Conservation (phyloP, 441 rosid genomes). For the Syzygium malaccense region DNA sequence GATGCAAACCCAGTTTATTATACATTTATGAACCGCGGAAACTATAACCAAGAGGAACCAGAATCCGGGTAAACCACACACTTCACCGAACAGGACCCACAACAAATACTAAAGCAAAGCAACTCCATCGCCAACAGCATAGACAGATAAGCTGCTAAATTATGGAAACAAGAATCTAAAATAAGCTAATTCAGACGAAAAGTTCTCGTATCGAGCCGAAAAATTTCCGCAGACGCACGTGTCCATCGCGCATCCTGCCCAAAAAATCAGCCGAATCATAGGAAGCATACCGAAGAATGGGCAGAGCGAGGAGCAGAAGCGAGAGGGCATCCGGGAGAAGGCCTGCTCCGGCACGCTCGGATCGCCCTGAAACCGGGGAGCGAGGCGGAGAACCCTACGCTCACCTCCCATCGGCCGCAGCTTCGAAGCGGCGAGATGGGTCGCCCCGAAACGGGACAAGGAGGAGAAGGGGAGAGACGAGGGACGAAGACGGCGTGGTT, state of each 20-base stretch:
- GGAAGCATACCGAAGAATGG: slow-evolving; percentile 30
- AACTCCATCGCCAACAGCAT: neutral
- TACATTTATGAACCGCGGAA: neutral
- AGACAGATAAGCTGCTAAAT: neutral
- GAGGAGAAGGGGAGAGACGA: slow-evolving; percentile 9
- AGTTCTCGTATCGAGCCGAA: neutral
- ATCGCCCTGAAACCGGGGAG: slow-evolving; percentile 12
- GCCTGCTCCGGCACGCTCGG: neutral
- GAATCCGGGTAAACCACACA: neutral
- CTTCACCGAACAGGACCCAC: neutral
- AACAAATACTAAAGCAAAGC: neutral
- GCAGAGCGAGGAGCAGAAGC: slow-evolving; percentile 21
- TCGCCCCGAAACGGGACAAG: neutral
- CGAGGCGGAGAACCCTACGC: neutral
- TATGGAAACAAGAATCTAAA: neutral
- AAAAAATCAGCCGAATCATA: neutral
- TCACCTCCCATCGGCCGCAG: slow-evolving; percentile 4
- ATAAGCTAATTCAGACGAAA: neutral
- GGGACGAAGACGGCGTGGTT: slow-evolving; percentile 22
- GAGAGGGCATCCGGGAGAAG: slow-evolving; percentile 16
- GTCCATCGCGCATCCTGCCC: neutral
- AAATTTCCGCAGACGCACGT: neutral
- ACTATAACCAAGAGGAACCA: neutral
- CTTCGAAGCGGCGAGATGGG: slow-evolving; percentile 5
- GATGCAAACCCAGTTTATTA: neutral